phyloP scores from a whole-genome alignment of 2,329 filamentous ascomycete species.

The Fusarium dimerum region DNA sequence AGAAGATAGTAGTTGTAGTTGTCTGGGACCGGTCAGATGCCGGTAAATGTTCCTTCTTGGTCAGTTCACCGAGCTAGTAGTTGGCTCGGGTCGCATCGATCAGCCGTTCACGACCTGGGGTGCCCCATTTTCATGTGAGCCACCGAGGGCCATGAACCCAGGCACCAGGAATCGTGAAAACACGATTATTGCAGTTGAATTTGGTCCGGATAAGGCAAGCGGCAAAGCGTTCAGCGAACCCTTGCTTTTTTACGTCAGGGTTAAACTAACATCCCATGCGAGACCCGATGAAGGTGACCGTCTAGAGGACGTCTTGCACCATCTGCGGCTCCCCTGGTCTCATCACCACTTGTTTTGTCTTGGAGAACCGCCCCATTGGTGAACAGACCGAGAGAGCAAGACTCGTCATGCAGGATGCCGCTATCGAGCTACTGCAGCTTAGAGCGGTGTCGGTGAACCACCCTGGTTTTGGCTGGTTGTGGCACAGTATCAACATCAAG shows the following conservation, averaged over 20 bases:
- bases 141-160: not conserved
- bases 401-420: slow-evolving; percentile 27
- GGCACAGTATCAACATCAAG: slow-evolving; percentile 30
- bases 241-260: slow-evolving; percentile 25
- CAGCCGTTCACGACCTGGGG: not conserved
- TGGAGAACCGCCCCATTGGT: slow-evolving; percentile 28
- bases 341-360: slow-evolving; percentile 27
- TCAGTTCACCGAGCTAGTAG: not conserved
- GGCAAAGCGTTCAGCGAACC: slow-evolving; percentile 10
- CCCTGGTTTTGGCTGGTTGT: slow-evolving; percentile 27
- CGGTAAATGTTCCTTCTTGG: not conserved
- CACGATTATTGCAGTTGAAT: not conserved
- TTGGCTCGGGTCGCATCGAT: not conserved
- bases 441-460: slow-evolving; percentile 33
- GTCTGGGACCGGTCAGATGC: not conserved
- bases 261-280: slow-evolving; percentile 19
- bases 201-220: slow-evolving; percentile 7
- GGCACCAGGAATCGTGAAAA: not conserved
- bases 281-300: slow-evolving; percentile 32
- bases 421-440: slow-evolving; percentile 26
- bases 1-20: not conserved
- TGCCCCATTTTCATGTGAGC: not conserved
- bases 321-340: slow-evolving; percentile 33
- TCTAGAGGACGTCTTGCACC: slow-evolving; percentile 28
- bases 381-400: slow-evolving; percentile 26